Base-by-base conservation (phyloP, 306 rosid genomes). In the Casuarina equisetifolia region DNA sequence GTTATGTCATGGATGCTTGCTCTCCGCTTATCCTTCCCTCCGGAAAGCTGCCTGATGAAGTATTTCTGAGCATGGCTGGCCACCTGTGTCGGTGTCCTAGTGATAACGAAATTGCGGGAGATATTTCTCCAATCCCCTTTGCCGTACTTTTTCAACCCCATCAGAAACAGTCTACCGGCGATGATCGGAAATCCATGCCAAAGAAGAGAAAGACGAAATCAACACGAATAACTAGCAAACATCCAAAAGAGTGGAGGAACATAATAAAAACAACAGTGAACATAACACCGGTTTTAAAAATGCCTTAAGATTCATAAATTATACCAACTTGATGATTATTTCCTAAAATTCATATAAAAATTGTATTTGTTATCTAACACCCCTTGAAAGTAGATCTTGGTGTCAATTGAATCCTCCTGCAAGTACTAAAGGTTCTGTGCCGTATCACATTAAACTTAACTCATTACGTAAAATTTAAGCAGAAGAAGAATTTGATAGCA, bases 61-160 rank as follows among this genome's bases (percentile, higher is more conserved):
- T 89, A 95, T 58, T 95, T 95, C 84, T 95, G 99, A 42, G 99
- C 99, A 74, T 95, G 99, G 48, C 99, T 95, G 20, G 99, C 99
- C 15, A 95, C 99, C 54, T 92, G 99, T 3, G 99, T 95, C 5
- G 97, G 96, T 2, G 97, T 93, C 69, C 97, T 71, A 58, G 91
- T 88, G 0, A 86, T 81, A 76, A 93, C 97, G 43, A 85, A 93
- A 68, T 91, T 91, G 32, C 96, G 84, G 0, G 97, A 93, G 32
- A 93, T 95, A 74, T 90, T 95, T 81, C 99, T 92, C 99, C 99
- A 95, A 78, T 95, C 99, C 1, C 99, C 97, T 81, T 92, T 95
- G 43, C 97, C 97, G 72, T 91, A 86, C 82, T 89, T 92, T 70
- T 91, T 88, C 84, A 95, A 81, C 9, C 99, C 99, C 86, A 91